A percentile compares a stretch with the other conserved stretches of the same genome.
phyloP scores from a whole-genome alignment of 305 asterid species.

The Galium porrigens region DNA sequence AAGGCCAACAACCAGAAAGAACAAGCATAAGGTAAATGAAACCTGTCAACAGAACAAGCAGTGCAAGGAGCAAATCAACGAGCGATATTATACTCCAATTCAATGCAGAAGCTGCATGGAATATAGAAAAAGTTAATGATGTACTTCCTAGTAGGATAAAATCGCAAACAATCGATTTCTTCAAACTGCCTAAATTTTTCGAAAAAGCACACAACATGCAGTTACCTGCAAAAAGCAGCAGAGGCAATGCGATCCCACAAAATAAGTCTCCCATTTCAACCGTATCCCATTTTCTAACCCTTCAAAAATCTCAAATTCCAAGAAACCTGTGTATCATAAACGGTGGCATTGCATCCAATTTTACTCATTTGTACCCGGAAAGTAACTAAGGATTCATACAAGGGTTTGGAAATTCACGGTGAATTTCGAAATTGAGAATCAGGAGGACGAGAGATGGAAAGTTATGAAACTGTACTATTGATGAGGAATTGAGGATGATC shows the following conservation, averaged over 20 bases:
- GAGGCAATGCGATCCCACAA: conserved; percentile 10
- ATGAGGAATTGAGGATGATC: not conserved
- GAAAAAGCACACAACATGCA: not conserved
- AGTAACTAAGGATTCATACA: not conserved
- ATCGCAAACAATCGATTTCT: not conserved
- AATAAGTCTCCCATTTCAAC: conserved; percentile 12
- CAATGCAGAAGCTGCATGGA: conserved; percentile 9
- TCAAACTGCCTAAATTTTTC: not conserved
- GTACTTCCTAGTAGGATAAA: not conserved
- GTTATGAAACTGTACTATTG: not conserved
- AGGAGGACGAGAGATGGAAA: not conserved
- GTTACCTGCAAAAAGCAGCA: conserved; percentile 17
- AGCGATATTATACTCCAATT: conserved; percentile 16
- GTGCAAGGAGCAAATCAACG: conserved; percentile 16
- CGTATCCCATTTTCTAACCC: not conserved
- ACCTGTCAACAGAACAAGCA: conserved; percentile 9
- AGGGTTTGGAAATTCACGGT: conserved; percentile 1
- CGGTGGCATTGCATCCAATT: not conserved
- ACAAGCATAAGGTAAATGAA: not conserved
- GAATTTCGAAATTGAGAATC: not conserved
- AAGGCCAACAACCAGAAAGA: not conserved
- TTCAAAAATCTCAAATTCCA: not conserved
- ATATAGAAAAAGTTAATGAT: not conserved
- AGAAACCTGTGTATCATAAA: not conserved
- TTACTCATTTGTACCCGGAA: not conserved